These are phyloP conservation scores for Laetiporus sulphureus DNA, from an alignment of 1,284 basidiomycete species.

Conservation along the genomic window DNA sequence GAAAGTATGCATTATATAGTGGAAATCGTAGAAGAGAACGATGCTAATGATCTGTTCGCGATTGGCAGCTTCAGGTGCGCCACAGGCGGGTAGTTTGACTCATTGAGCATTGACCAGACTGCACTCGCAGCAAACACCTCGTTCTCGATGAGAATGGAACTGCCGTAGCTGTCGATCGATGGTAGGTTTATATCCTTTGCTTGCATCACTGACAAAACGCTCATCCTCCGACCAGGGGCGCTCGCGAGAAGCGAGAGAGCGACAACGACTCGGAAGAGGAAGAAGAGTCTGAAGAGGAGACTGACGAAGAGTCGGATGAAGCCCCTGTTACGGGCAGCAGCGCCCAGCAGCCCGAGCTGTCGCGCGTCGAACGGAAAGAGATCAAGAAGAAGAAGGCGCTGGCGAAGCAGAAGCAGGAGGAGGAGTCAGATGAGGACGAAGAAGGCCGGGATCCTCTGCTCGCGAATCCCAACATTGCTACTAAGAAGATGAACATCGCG, in stretches of 20 bases:
- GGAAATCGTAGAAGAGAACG: not conserved
- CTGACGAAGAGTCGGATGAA: slow-evolving; percentile 16
- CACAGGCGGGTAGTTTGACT: not conserved
- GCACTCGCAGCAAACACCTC: slow-evolving; percentile 45
- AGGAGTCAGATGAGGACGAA: slow-evolving; percentile 23
- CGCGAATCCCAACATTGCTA: slow-evolving; percentile 25
- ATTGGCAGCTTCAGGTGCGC: slow-evolving; percentile 24
- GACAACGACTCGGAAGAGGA: slow-evolving; percentile 23
- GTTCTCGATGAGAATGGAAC: slow-evolving; percentile 54
- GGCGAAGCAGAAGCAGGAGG: slow-evolving; percentile 16
- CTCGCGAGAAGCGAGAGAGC: slow-evolving; percentile 17
- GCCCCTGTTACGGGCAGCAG: slow-evolving; percentile 8
- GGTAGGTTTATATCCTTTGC: slow-evolving; percentile 28
- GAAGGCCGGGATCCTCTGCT: slow-evolving; percentile 24
- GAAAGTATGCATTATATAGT: too few species aligned
- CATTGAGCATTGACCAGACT: slow-evolving; percentile 3
- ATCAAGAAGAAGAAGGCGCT: slow-evolving; percentile 25
- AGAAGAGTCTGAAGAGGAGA: slow-evolving; percentile 21
- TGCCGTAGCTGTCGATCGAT: slow-evolving; percentile 45
- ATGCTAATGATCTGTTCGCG: not conserved
- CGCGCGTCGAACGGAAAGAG: slow-evolving; percentile 22
- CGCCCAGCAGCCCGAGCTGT: slow-evolving; percentile 20
- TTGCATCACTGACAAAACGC: slow-evolving; percentile 4
- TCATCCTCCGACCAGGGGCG: slow-evolving; percentile 8
- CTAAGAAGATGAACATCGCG: slow-evolving; percentile 22